phyloP scores from a whole-genome alignment of 2,329 filamentous ascomycete genomes.

The Acarospora socialis region DNA sequence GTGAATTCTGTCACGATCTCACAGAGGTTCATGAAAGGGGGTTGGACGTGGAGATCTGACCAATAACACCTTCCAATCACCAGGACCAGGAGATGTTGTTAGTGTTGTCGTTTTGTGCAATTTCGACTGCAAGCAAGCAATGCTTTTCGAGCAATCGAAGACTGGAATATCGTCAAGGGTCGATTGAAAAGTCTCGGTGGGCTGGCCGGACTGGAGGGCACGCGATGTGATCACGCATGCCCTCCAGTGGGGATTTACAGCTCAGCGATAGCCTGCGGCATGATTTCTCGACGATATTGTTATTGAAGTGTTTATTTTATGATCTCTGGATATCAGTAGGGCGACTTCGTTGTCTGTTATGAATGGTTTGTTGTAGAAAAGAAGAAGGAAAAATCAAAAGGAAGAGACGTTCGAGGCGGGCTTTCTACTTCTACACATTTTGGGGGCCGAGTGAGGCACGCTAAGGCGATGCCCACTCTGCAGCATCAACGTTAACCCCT shows the following conservation, averaged over 20 bases:
- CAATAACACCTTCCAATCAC: constrained; percentile 9
- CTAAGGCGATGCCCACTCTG: too few species aligned
- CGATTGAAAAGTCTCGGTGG: constrained; percentile 14
- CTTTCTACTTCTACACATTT: too few species aligned
- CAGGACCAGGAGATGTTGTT: constrained; percentile 12
- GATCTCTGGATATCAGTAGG: constrained; percentile 18
- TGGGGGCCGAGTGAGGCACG: too few species aligned
- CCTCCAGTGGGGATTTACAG: constrained; percentile 13
- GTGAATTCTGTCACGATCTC: too few species aligned
- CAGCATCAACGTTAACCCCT: too few species aligned
- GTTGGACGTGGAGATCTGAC: too few species aligned
- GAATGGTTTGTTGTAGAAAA: constrained; percentile 17
- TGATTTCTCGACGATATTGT: constrained; percentile 30
- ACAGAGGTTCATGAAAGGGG: too few species aligned
- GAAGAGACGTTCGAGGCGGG: too few species aligned
- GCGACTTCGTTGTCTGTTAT: constrained; percentile 29
- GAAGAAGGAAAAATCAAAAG: constrained; percentile 5
- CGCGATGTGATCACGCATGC: constrained; percentile 6
- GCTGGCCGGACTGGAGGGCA: constrained; percentile 12
- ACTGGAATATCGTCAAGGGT: constrained; percentile 13
- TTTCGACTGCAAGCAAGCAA: constrained; percentile 8
- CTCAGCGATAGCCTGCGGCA: constrained; percentile 33
- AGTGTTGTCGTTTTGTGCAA: constrained; percentile 1
- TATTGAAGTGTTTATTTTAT: constrained; percentile 17
- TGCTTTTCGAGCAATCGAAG: constrained; percentile 12